Evolutionary conservation across 1,139 yeast species (phyloP).

Genomic region (Kodamaea sp.): DNA sequence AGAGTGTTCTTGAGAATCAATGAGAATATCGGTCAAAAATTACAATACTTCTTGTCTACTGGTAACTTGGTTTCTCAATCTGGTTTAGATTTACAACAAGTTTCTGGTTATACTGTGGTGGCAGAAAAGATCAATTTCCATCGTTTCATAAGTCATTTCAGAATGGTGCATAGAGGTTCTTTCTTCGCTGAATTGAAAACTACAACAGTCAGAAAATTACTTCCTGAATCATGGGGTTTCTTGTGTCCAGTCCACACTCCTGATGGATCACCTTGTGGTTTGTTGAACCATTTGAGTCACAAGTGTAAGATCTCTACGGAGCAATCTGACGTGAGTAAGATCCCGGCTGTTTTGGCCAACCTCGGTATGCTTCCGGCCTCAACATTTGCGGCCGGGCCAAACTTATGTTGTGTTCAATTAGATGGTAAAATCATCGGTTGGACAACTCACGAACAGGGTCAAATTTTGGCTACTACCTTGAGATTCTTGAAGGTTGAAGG

Average conservation of each 20-base stretch:
- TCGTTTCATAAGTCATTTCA: conserved; percentile 93
- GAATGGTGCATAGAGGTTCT: conserved; percentile 99
- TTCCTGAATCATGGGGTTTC: conserved; percentile 99
- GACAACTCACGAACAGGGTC: conserved; percentile 89
- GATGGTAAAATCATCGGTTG: conserved; percentile 95
- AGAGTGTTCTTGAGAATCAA: conserved; percentile 79
- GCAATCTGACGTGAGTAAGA: conserved; percentile 69
- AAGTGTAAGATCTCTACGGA: conserved; percentile 85
- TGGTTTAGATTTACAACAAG: conserved; percentile 97
- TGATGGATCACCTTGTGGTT: conserved; percentile 99
- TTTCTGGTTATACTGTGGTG: conserved; percentile 96
- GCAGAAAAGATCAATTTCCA: conserved; percentile 98
- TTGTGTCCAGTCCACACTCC: conserved; percentile 99
- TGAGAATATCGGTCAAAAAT: conserved; percentile 91
- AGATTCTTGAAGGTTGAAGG: conserved; percentile 94
- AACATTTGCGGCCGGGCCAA: conserved; percentile 84
- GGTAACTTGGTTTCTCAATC: conserved; percentile 97
- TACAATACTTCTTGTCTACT: conserved; percentile 92
- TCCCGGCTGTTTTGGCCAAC: conserved; percentile 65
- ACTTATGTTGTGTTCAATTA: conserved; percentile 83
- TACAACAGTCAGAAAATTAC: conserved; percentile 91
- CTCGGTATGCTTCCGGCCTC: conserved; percentile 84
- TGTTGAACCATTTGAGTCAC: conserved; percentile 93
- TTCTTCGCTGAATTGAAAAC: conserved; percentile 98
- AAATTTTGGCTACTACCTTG: conserved; percentile 82